These are phyloP conservation scores for Emmonsiellopsis sp. DNA, from an alignment of 2,329 filamentous ascomycete species.

Conservation along the genomic window DNA sequence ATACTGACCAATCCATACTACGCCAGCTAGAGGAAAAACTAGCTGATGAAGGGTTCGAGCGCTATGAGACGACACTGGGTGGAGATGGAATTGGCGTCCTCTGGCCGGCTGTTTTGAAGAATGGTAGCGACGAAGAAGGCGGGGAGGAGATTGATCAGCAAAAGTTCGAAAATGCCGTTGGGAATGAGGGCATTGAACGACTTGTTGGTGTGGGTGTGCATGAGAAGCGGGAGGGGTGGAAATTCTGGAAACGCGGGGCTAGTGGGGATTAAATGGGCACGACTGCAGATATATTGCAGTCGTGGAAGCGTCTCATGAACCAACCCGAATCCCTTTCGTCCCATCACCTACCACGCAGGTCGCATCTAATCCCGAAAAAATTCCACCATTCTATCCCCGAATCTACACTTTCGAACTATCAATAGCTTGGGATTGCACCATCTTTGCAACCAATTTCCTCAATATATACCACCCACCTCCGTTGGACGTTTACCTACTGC, in stretches of 20 bases:
- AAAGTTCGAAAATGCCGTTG: slow-evolving; percentile 73
- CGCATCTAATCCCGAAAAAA: too few species aligned
- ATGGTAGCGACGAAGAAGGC: slow-evolving; percentile 69
- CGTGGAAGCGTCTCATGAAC: too few species aligned
- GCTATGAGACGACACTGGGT: slow-evolving; percentile 81
- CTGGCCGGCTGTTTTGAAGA: slow-evolving; percentile 84
- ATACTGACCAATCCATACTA: slow-evolving; percentile 48
- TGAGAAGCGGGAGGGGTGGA: slow-evolving; percentile 70
- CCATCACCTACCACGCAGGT: too few species aligned
- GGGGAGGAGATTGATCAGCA: slow-evolving; percentile 91
- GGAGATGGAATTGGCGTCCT: slow-evolving; percentile 91
- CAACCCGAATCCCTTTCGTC: too few species aligned
- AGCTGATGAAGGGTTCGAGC: slow-evolving; percentile 63
- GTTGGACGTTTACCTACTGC: too few species aligned
- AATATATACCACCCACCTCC: too few species aligned
- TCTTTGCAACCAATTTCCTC: too few species aligned
- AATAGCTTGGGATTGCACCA: too few species aligned
- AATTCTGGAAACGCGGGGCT: slow-evolving; percentile 58
- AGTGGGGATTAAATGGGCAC: not conserved
- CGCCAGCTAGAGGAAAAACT: slow-evolving; percentile 56
- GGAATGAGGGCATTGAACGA: slow-evolving; percentile 73
- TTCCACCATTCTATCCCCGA: too few species aligned
- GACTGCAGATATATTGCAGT: too few species aligned
- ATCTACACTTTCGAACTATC: too few species aligned
- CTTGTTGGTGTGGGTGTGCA: slow-evolving; percentile 61